Base-by-base conservation (phyloP, 495 filamentous ascomycete genomes). In the Aspergillus carlsbadensis region DNA sequence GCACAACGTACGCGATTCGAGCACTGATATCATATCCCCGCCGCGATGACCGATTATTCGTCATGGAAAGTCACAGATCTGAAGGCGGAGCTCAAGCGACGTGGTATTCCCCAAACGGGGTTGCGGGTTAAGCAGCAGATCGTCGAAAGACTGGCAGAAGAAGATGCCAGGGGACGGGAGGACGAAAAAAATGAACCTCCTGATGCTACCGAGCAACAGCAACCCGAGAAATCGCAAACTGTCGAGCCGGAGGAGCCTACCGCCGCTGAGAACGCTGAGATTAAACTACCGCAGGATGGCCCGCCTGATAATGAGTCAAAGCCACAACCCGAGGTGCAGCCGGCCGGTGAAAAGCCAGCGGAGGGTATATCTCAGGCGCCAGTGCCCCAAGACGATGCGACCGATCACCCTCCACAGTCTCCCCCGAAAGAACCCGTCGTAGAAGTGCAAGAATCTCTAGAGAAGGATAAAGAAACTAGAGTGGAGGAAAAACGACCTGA, bases 41-140 rank as follows among this genome's bases (percentile, higher is more conserved):
- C 54, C 57, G 71, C 20, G 5, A 82, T 81, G 79, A 55, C 65
- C 46, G 78, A 82, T 53, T 82, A 79, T 57, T 73, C 72, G 26
- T 78, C 77, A 57, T 73, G 70, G 70, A 82, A 81, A 58, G 79
- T 82, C 36, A 69, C 72, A n/a, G 79, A 81, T 40, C 63, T 82
- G 51, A 80, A 80, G 63, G 74, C 76, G 18, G 78, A 82, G 64
- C 69, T 81, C 55, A 78, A 78, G 57, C 75, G 65, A 48, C 79
- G 78, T 52, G 75, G 73, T 43, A 73, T 82, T 50, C 69, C 78
- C 26, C 78, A 78, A 55, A 79, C 79, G 15, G 78, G 78, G 3
- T 66, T 81, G 33, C 71, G 79, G 45, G 65, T 78, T n/a, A 79
- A 79, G 58, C 73, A 78, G 45, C 64, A 79, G 5, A 71, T 77